Base-by-base conservation (phyloP, 139 green algal species). In the Diplosphaera chodatii region DNA sequence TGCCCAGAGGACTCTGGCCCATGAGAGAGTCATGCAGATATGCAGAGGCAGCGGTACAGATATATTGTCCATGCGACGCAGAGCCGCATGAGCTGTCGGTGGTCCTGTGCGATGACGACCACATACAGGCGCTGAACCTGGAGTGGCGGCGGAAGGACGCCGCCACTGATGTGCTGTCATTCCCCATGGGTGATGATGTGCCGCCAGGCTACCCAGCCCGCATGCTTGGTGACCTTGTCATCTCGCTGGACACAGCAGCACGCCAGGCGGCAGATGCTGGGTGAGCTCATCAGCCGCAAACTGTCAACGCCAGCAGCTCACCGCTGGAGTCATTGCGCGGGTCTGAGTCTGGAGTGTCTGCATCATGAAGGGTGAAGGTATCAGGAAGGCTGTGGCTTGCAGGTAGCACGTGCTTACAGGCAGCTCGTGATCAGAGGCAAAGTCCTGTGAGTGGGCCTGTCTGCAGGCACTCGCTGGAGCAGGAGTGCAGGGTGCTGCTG, bases 121-220 rank as follows among this genome's bases (percentile, higher is more conserved):
- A 90, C 82, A 97, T 98, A 64, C 67, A 66, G 2, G 66, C 78
- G n/a, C 76, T 98, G 10, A 98, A 98, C 75, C 32, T 18, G 25
- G 78, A 92, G 63, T 91, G 83, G 81, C 80, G 91, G 1, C 84
- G 81, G 23, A 89, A 91, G 72, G 83, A 92, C 27, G 63, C 33
- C 1, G 74, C 94, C 22, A 98, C 94, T 16, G 94, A 98, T 76
- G 94, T 98, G 63, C 86, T 98, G 59, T 96, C 91, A 0, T 98
- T 98, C 78, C 82, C 93, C 63, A 83, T 96, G 74, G 79, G 68
- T 2, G 85, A 91, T 27, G 81, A 89, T 0, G 65, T 87, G 27
- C 32, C 28, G 27, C 59, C 62, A 1, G 65, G 64, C 31, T 63
- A 23, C 48, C 72, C 64, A 4, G 25, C 29, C 41, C 41, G 25